Percentiles rank a stretch among this genome's conserved stretches.
Evolutionary conservation across 2,329 filamentous ascomycete species (phyloP).

Genomic region (Penicillium concentricum): DNA sequence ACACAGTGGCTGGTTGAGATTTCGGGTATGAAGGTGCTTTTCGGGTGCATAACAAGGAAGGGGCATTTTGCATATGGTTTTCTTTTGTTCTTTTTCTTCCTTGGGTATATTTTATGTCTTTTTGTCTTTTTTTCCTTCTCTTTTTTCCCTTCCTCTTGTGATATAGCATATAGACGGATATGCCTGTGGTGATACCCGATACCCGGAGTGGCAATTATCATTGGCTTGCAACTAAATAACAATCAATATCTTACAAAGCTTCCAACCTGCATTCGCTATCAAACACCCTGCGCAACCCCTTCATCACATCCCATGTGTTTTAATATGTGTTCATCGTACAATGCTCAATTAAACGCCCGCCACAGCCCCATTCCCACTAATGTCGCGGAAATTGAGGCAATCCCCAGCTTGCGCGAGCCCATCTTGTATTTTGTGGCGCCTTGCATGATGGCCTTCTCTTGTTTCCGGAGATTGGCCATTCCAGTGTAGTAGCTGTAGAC

Average conservation of each 20-base stretch:
- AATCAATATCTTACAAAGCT: conserved; percentile 23
- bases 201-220: conserved; percentile 34
- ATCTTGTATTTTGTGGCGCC: conserved; percentile 72
- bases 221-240: conserved; percentile 19
- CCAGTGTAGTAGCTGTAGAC: conserved; percentile 77
- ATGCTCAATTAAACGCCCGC: conserved; percentile 59
- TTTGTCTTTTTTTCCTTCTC: conserved; percentile 8
- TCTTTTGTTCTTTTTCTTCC: conserved; percentile 13
- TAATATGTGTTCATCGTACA: neutral
- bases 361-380: conserved; percentile 70
- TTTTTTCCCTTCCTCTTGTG: conserved; percentile 16
- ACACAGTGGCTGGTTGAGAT: conserved; percentile 30
- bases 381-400: conserved; percentile 65
- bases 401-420: conserved; percentile 66
- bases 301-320: neutral
- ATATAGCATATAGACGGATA: conserved; percentile 37
- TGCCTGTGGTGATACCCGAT: conserved; percentile 39
- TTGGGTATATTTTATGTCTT: conserved; percentile 1
- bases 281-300: neutral
- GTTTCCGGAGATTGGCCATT: conserved; percentile 66
- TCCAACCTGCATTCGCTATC: neutral
- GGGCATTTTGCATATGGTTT: conserved; percentile 33
- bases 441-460: conserved; percentile 61
- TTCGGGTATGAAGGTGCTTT: conserved; percentile 20
- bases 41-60: conserved; percentile 33